Percentiles rank a stretch among this genome's conserved stretches.
phyloP scores from a whole-genome alignment of 2,329 filamentous ascomycete species.

The Alternaria arbusti region DNA sequence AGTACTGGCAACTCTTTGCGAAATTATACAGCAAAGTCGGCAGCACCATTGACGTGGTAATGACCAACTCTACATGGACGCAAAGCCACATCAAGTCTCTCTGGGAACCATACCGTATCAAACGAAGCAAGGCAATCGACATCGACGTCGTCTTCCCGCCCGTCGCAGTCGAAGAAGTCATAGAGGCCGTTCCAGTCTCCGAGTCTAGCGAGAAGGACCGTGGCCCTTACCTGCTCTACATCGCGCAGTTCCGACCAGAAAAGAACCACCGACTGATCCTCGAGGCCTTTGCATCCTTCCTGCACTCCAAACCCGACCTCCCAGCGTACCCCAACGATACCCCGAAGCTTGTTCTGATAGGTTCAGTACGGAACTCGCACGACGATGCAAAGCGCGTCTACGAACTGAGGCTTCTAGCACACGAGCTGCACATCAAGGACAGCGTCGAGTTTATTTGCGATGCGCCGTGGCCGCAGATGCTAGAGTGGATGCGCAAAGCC shows the following conservation, averaged over 20 bases:
- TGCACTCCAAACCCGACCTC: constrained; percentile 48
- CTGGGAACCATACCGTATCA: constrained; percentile 66
- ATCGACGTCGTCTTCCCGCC: constrained; percentile 88
- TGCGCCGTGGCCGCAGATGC: constrained; percentile 84
- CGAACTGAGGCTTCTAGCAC: constrained; percentile 81
- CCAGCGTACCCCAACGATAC: constrained; percentile 53
- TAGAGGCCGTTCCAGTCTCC: constrained; percentile 74
- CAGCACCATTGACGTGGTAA: constrained; percentile 85
- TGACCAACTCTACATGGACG: constrained; percentile 98
- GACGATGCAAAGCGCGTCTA: constrained; percentile 84
- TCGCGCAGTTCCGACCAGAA: constrained; percentile 95
- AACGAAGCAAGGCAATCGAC: constrained; percentile 56
- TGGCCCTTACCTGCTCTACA: constrained; percentile 80
- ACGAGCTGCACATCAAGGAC: constrained; percentile 81
- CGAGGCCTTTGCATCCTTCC: constrained; percentile 79
- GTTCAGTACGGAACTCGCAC: constrained; percentile 84
- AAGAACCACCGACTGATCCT: constrained; percentile 94
- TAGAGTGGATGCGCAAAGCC: constrained; percentile 76
- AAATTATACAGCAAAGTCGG: constrained; percentile 82
- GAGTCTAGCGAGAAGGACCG: constrained; percentile 71
- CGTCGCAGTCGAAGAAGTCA: constrained; percentile 85
- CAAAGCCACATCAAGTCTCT: constrained; percentile 75
- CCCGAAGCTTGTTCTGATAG: constrained; percentile 81
- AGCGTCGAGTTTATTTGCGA: constrained; percentile 87
- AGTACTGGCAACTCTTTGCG: constrained; percentile 89